phyloP scores from a whole-genome alignment of 345 rosid genomes.

The Isatis tinctoria region DNA sequence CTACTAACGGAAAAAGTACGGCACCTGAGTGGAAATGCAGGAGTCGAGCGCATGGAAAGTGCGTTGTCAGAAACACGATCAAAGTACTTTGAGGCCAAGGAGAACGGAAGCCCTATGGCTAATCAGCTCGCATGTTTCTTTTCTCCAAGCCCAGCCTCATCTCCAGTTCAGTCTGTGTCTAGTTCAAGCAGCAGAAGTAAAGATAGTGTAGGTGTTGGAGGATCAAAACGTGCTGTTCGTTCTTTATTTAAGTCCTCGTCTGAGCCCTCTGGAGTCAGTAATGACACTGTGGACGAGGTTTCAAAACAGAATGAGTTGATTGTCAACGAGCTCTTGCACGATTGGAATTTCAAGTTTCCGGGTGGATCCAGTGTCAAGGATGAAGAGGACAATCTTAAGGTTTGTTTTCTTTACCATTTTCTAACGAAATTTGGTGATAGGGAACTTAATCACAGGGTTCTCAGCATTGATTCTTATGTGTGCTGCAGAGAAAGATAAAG shows the following conservation, averaged over 20 bases:
- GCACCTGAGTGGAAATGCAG: conserved; percentile 74
- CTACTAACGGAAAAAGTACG: conserved; percentile 79
- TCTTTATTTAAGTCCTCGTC: conserved; percentile 52
- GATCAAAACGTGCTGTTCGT: conserved; percentile 54
- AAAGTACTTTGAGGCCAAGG: conserved; percentile 51
- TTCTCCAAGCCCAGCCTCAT: conserved; percentile 49
- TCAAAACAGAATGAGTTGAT: conserved; percentile 73
- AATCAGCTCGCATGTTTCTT: conserved; percentile 31
- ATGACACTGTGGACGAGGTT: conserved; percentile 27
- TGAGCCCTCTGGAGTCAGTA: conserved; percentile 34
- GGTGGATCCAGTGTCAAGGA: conserved; percentile 35
- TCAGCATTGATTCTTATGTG: conserved; percentile 6
- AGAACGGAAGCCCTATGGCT: conserved; percentile 60
- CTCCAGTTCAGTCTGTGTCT: conserved; percentile 35
- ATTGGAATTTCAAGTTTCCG: conserved; percentile 35
- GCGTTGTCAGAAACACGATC: conserved; percentile 68
- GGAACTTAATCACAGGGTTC: background rate
- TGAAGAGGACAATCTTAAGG: conserved; percentile 55
- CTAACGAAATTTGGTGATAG: too few relatives aligned
- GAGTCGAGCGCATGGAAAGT: conserved; percentile 71
- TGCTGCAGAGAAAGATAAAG: conserved; percentile 59
- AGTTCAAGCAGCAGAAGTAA: conserved; percentile 27
- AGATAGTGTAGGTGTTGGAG: conserved; percentile 31
- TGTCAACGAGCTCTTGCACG: conserved; percentile 73
- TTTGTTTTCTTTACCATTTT: conserved; percentile 30